Conservation (phyloP, 208 protist species). For the Acanthamoeba sp. region DNA sequence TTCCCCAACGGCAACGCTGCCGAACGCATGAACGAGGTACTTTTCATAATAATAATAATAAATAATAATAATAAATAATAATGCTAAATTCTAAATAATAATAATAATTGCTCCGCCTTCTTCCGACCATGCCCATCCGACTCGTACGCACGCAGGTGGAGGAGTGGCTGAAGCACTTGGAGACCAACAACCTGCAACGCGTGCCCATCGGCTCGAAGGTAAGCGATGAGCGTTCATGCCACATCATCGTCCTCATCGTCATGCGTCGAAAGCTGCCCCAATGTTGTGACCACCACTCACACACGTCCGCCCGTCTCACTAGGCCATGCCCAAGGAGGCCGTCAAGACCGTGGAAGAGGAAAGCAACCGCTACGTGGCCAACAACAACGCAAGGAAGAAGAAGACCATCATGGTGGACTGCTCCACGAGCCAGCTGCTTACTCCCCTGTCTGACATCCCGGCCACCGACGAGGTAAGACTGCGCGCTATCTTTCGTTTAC, state of each 20-base stretch:
- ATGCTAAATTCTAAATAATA: too few relatives aligned
- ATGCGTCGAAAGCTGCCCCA: too few relatives aligned
- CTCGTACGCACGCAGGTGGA: neutral
- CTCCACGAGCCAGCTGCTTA: neutral
- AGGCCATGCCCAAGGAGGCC: slow-evolving; percentile 60
- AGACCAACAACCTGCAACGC: slow-evolving; percentile 40
- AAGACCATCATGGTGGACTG: neutral
- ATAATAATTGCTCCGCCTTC: too few relatives aligned
- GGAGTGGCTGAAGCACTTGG: slow-evolving; percentile 24
- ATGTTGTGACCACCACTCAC: too few relatives aligned
- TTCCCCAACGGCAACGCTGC: slow-evolving; percentile 20
- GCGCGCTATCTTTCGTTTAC: too few relatives aligned
- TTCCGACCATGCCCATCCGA: neutral
- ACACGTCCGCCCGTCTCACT: neutral
- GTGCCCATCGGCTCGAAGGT: slow-evolving; percentile 63
- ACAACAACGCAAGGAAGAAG: slow-evolving; percentile 18
- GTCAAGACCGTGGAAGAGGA: slow-evolving; percentile 68
- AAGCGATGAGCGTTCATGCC: neutral
- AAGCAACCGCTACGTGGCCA: slow-evolving; percentile 26
- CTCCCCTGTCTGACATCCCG: slow-evolving; percentile 22
- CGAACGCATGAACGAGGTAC: slow-evolving; percentile 23
- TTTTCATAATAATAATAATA: too few relatives aligned
- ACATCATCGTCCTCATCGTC: too few relatives aligned
- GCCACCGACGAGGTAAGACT: neutral
- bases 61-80: too few relatives aligned